These are phyloP conservation scores for Solanum medicagineum DNA, from an alignment of 257 asterid species.

Conservation along the genomic window DNA sequence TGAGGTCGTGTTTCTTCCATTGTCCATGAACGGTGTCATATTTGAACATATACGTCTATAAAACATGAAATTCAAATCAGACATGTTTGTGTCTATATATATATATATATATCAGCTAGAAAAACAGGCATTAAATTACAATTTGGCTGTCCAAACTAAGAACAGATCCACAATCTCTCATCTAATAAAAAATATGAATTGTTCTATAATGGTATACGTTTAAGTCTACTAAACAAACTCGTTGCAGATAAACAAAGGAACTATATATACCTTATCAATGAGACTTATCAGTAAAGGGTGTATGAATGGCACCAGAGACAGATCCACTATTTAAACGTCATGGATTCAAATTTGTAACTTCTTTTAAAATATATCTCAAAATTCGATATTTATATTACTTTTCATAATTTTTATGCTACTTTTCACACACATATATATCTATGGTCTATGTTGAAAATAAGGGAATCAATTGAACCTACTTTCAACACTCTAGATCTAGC, in stretches of 20 bases:
- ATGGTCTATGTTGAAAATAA: background rate
- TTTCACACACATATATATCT: background rate
- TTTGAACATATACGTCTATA: constrained; percentile 52
- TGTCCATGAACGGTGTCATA: constrained; percentile 55
- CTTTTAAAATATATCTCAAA: background rate
- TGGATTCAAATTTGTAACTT: background rate
- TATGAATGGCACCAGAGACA: background rate
- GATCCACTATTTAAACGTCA: background rate
- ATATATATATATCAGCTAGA: background rate
- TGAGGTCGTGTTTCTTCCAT: constrained; percentile 50
- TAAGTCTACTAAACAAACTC: background rate
- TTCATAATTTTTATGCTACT: background rate
- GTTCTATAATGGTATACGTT: background rate
- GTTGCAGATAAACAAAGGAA: background rate
- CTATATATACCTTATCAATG: background rate
- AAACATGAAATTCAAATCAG: background rate
- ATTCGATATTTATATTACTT: background rate
- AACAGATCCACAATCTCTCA: background rate
- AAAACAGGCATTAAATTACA: background rate
- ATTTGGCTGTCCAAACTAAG: background rate
- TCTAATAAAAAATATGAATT: background rate
- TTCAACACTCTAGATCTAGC: background rate
- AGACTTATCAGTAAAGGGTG: background rate
- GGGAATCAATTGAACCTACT: background rate
- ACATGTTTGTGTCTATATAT: too few species aligned